Evolutionary conservation across 73 alveolate genomes (phyloP).

Genomic region (Breviolum minutum): DNA sequence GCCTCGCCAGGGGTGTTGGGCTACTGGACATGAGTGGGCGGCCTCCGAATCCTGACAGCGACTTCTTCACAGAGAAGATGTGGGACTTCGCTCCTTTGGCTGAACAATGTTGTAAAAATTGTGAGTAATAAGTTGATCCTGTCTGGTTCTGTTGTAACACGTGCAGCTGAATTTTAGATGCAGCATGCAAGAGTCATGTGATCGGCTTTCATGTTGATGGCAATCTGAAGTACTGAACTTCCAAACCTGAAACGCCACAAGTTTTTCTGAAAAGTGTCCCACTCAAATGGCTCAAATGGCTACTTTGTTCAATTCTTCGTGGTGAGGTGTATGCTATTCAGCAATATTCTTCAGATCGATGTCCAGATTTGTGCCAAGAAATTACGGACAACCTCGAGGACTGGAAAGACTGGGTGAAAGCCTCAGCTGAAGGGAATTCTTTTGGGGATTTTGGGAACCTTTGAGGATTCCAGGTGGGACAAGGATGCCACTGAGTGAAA

Average conservation of each 20-base stretch:
- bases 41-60: slow-evolving; percentile 96
- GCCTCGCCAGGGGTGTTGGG: slow-evolving; percentile 67
- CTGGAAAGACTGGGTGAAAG: slow-evolving; percentile 97
- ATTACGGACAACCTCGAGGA: slow-evolving; percentile 96
- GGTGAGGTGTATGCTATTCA: slow-evolving; percentile 79
- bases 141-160: no score
- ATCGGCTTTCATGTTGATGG: no score
- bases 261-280: no score
- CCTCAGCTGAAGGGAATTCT: neutral
- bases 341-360: slow-evolving; percentile 81
- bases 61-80: slow-evolving; percentile 94
- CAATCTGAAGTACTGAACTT: no score
- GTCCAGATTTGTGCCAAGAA: slow-evolving; percentile 97
- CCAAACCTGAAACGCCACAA: no score
- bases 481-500: neutral
- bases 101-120: neutral
- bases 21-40: slow-evolving; percentile 62
- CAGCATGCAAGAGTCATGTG: no score
- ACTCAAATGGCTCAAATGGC: no score
- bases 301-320: no score
- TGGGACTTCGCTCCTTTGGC: slow-evolving; percentile 89
- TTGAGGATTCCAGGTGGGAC: no score
- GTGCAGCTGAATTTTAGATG: no score
- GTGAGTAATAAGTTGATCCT: no score
- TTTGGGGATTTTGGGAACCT: neutral